These are phyloP conservation scores for Avena eriantha DNA, from an alignment of 176 grass and related monocot genomes.

Conservation along the genomic window DNA sequence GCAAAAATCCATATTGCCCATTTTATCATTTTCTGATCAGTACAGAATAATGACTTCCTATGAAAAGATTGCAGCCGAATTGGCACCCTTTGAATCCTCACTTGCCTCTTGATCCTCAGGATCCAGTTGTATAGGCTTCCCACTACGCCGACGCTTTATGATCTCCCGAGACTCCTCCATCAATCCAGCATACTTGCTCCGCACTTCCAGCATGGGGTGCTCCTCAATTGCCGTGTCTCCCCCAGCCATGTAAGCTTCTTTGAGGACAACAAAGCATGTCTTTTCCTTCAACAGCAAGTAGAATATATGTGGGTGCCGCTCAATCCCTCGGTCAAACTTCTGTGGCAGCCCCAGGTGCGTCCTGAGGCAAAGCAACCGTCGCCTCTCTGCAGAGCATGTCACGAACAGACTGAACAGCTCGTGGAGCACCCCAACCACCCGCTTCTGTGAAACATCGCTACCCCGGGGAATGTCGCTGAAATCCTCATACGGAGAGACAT, in stretches of 20 bases:
- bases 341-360: slow-evolving; percentile 71
- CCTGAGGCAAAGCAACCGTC: slow-evolving; percentile 65
- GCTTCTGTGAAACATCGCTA: slow-evolving; percentile 63
- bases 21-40: not conserved
- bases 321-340: slow-evolving; percentile 69
- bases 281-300: slow-evolving; percentile 86
- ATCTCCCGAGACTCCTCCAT: slow-evolving; percentile 66
- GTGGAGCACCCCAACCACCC: slow-evolving; percentile 68
- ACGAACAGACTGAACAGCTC: slow-evolving; percentile 75
- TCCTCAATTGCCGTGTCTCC: slow-evolving; percentile 46
- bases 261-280: slow-evolving; percentile 81
- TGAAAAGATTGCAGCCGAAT: slow-evolving; percentile 28
- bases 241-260: slow-evolving; percentile 72
- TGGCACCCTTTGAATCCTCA: not conserved
- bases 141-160: slow-evolving; percentile 47
- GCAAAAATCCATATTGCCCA: not conserved
- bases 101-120: not conserved
- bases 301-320: slow-evolving; percentile 72
- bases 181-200: slow-evolving; percentile 65
- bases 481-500: slow-evolving; percentile 74
- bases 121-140: slow-evolving; percentile 29
- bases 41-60: not conserved
- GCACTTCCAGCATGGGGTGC: slow-evolving; percentile 68
- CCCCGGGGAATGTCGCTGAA: slow-evolving; percentile 47
- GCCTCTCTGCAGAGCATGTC: slow-evolving; percentile 67